Base-by-base conservation (phyloP, 257 asterid species). In the Solanum chilense region DNA sequence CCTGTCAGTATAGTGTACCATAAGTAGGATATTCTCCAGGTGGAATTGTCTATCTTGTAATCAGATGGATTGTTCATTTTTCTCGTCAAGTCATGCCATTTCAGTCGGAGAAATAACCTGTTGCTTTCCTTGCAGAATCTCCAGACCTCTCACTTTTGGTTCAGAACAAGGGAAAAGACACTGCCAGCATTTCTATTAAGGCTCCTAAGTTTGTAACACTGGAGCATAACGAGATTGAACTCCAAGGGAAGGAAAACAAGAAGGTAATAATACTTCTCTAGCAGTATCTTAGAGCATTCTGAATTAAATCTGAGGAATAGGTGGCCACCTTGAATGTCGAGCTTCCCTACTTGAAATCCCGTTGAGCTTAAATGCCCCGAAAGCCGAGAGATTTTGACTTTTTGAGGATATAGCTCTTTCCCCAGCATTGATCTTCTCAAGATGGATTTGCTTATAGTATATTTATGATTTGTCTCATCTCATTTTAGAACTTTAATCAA, bases 141-240 rank as follows among this genome's bases (percentile, higher is more conserved):
- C 97, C 98, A 39, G 92, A 92, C 7, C 96, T 94, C 87, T 96
- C 98, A 10, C 95, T 96, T 84, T 89, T 95, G 91, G 92, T 96
- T 90, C 96, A 93, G 87, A 95, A 95, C 95, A 92, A 89, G 90
- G 98, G 95, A 88, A 92, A 93, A 90, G 91, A 64, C 78, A 49
- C 93, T 69, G 89, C 89, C 18, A 90, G 66, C 69, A 92, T 96
- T 86, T 84, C 83, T 44, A 92, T 96, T 88, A 87, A 92, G 44
- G 97, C 96, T 49, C 94, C 98, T 81, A 90, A 92, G 88, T 92
- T 87, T 89, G 97, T 96, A 86, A 88, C 86, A 49, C 91, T 95
- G 83, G 97, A 93, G 93, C 89, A 88, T 56, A 89, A 87, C 27
- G 85, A 89, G 75, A 91, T 96, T 81, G 93, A 92, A 85, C 93